These are phyloP conservation scores for Saccharomycopsis hybrid DNA, from an alignment of 1,139 yeast genomes.

Conservation along the genomic window DNA sequence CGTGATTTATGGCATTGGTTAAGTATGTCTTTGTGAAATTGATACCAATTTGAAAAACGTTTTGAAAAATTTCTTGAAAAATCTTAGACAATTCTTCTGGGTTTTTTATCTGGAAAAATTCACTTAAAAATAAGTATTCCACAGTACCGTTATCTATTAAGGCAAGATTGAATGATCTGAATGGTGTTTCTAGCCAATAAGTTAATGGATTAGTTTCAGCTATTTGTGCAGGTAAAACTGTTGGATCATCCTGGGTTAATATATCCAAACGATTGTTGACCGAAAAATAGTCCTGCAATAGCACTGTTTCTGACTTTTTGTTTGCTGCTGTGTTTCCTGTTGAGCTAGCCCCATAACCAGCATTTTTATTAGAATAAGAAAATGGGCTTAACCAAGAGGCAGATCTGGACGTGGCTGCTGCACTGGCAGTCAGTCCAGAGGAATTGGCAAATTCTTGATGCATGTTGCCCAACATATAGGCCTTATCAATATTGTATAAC, in stretches of 20 bases:
- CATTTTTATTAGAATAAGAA: constrained; percentile 4
- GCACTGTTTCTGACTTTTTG: constrained; percentile 4
- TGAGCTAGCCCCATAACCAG: neutral
- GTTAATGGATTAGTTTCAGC: constrained; percentile 70
- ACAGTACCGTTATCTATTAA: constrained; percentile 70
- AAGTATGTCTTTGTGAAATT: constrained; percentile 44
- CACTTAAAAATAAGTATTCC: constrained; percentile 68
- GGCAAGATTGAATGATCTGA: constrained; percentile 67
- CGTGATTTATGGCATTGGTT: constrained; percentile 43
- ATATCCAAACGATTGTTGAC: constrained; percentile 54
- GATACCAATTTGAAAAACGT: constrained; percentile 46
- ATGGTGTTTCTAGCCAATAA: constrained; percentile 68
- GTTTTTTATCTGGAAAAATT: constrained; percentile 52
- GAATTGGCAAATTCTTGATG: neutral
- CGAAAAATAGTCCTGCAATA: constrained; percentile 41
- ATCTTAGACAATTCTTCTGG: constrained; percentile 38
- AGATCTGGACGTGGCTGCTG: constrained; percentile 14
- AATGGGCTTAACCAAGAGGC: constrained; percentile 22
- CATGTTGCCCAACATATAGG: constrained; percentile 42
- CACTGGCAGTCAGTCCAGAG: neutral
- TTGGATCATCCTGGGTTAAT: constrained; percentile 45
- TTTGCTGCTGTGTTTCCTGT: neutral
- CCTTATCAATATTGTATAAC: constrained; percentile 45
- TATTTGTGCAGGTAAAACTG: constrained; percentile 76
- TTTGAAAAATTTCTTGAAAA: constrained; percentile 42